A percentile compares a stretch with the other conserved stretches of the same genome.
Evolutionary conservation across 106 monocot genomes (phyloP).

Genomic region (Amphibolis antarctica): DNA sequence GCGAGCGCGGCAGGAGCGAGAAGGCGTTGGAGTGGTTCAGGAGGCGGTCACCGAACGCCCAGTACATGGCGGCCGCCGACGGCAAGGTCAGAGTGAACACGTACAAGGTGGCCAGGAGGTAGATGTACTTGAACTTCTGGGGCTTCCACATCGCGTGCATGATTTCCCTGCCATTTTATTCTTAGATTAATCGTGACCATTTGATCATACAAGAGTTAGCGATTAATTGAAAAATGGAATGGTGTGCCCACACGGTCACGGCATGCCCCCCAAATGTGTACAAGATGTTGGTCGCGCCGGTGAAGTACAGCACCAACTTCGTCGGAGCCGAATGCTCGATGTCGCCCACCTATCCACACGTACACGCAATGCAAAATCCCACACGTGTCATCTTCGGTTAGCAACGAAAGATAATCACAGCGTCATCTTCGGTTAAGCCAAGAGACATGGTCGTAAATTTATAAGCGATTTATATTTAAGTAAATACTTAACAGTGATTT

Average conservation of each 20-base stretch:
- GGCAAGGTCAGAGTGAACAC: slow-evolving; percentile 65
- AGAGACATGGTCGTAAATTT: neutral
- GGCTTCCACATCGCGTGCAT: slow-evolving; percentile 98
- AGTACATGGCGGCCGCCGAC: slow-evolving; percentile 56
- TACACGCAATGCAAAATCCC: neutral
- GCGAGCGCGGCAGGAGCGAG: slow-evolving; percentile 49
- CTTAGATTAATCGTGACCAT: neutral
- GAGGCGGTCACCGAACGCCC: slow-evolving; percentile 60
- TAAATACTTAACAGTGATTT: neutral
- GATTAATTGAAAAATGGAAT: neutral
- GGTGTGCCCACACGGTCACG: slow-evolving; percentile 50
- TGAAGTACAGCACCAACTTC: slow-evolving; percentile 82
- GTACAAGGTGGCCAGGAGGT: slow-evolving; percentile 53
- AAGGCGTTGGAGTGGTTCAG: slow-evolving; percentile 65
- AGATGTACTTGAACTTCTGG: slow-evolving; percentile 62
- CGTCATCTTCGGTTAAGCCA: neutral
- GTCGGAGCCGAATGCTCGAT: slow-evolving; percentile 50
- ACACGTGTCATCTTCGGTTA: too few relatives aligned
- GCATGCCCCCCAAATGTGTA: slow-evolving; percentile 95
- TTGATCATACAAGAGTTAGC: neutral
- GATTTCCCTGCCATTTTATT: slow-evolving; percentile 44
- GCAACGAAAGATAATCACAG: too few relatives aligned
- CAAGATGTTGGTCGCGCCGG: slow-evolving; percentile 91
- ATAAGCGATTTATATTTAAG: neutral
- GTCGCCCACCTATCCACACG: slow-evolving; percentile 26